Base-by-base conservation (phyloP, 2,329 filamentous ascomycete species). In the Blastomyces silverae region DNA sequence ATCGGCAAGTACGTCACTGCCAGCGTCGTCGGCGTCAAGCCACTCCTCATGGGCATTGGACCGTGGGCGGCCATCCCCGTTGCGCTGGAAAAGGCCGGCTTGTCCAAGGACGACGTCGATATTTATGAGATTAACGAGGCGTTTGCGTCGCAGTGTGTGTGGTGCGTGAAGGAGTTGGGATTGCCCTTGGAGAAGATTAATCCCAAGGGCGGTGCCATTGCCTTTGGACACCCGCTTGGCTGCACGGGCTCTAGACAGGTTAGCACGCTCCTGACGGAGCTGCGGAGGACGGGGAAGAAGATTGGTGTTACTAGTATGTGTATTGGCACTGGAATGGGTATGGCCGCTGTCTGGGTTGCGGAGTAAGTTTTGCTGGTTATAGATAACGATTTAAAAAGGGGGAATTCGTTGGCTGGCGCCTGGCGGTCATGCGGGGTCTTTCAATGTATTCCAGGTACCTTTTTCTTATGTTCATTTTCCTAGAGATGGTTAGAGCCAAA, bases 121-220 rank as follows among this genome's bases (percentile, higher is more conserved):
- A 93, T 97, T 74, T 97, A 86, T 74, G 94, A 99, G 85, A 97
- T 99, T 84, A 99, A 99, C 82, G 94, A 99, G 85, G 94, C 94
- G 0, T 99, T 99, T 77, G 94, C 94, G 42, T 90, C 87, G 68
- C 93, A 97, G 84, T 96, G 91, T 78, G 79, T 97, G 70, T 97
- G 90, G 89, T 97, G 92, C 78, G 86, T 90, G 68, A 90, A 94
- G 73, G 88, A 97, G 82, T 85, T 99, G 28, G 89, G 88, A 56
- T 80, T 99, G 37, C 89, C 91, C 63, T 75, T 83, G 67, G 88
- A 90, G 69, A 97, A 97, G 85, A 87, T 99, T 75, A 97, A 97
- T 82, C 93, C 93, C 72, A 96, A 97, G 84, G 94, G 93, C 69
- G 93, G 93, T 68, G 92, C 92, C 44, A 97, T 97, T 77, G 93